Evolutionary conservation across 768 basidiomycete species (phyloP).

Genomic region (Boletus reticulatus): DNA sequence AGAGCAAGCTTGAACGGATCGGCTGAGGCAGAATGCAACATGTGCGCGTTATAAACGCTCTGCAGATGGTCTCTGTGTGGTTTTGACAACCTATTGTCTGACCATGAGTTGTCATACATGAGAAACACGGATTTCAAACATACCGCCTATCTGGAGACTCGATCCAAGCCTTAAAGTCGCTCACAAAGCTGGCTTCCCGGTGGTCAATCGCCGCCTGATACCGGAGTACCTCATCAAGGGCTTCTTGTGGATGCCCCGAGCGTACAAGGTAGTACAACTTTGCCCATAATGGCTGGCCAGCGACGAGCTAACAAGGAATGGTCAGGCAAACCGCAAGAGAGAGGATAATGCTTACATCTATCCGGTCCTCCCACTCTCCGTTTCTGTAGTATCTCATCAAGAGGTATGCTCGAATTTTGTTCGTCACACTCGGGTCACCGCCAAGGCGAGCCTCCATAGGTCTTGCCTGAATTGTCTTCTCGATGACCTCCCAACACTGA

Average conservation of each 20-base stretch:
- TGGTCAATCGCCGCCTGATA: conserved; percentile 71
- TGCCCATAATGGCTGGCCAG: conserved; percentile 90
- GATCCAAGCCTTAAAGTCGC: conserved; percentile 80
- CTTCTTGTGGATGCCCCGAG: conserved; percentile 79
- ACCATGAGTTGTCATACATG: conserved; percentile 2
- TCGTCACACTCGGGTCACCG: conserved; percentile 85
- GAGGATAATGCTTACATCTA: conserved; percentile 62
- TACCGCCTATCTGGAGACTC: conserved; percentile 78
- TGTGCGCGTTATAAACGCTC: conserved; percentile 78
- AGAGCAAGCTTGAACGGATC: conserved; percentile 97
- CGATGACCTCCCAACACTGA: conserved; percentile 83
- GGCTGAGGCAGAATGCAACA: conserved; percentile 81
- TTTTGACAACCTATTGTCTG: conserved; percentile 55
- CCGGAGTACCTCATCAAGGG: conserved; percentile 69
- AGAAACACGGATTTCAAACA: conserved; percentile 15
- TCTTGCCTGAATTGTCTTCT: conserved; percentile 75
- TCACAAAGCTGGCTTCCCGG: conserved; percentile 80
- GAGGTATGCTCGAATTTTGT: conserved; percentile 88
- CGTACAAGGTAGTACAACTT: conserved; percentile 91
- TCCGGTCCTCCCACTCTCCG: conserved; percentile 80
- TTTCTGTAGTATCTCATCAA: conserved; percentile 77
- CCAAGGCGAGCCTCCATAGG: conserved; percentile 86
- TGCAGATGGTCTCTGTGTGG: conserved; percentile 78
- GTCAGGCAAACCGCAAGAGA: not conserved
- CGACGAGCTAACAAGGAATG: conserved; percentile 57